phyloP scores from a whole-genome alignment of 2,329 filamentous ascomycete genomes.

The Fusarium pilosicola region DNA sequence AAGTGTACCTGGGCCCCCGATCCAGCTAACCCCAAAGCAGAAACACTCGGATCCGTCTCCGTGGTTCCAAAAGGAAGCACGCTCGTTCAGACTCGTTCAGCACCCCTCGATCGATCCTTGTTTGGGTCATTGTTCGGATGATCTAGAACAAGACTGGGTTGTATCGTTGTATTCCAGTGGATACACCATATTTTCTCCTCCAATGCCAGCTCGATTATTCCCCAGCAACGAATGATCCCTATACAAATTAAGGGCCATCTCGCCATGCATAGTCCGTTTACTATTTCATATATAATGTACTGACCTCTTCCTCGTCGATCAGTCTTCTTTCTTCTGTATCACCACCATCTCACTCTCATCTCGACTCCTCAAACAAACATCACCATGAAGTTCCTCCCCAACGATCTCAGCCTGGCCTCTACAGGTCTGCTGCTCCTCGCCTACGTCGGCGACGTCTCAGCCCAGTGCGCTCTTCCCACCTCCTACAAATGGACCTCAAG shows the following conservation, averaged over 20 bases:
- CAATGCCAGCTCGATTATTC: not conserved
- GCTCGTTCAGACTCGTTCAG: not conserved
- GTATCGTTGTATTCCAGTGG: not conserved
- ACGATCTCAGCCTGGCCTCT: not conserved
- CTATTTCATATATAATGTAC: not conserved
- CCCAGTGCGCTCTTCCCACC: conserved; percentile 7
- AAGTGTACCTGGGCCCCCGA: not conserved
- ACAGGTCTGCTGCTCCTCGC: conserved; percentile 11
- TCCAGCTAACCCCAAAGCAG: conserved; percentile 8
- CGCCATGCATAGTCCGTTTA: not conserved
- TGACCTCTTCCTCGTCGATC: not conserved
- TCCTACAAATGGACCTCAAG: conserved; percentile 8
- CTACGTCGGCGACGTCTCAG: conserved; percentile 5
- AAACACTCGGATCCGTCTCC: conserved; percentile 16
- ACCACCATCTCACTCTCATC: not conserved
- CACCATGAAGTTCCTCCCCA: not conserved
- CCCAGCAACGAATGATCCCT: not conserved
- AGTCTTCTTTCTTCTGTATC: not conserved
- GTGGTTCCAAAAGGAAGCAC: conserved; percentile 18
- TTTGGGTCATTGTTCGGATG: not conserved
- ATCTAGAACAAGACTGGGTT: conserved; percentile 8
- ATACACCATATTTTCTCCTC: not conserved
- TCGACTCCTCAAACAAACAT: not conserved
- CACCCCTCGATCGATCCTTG: not conserved
- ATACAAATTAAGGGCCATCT: not conserved